Percentiles rank a stretch among this genome's conserved stretches.
Conservation (phyloP, 192 early-diverging fungal species). For the Obelidium mucronatum region DNA sequence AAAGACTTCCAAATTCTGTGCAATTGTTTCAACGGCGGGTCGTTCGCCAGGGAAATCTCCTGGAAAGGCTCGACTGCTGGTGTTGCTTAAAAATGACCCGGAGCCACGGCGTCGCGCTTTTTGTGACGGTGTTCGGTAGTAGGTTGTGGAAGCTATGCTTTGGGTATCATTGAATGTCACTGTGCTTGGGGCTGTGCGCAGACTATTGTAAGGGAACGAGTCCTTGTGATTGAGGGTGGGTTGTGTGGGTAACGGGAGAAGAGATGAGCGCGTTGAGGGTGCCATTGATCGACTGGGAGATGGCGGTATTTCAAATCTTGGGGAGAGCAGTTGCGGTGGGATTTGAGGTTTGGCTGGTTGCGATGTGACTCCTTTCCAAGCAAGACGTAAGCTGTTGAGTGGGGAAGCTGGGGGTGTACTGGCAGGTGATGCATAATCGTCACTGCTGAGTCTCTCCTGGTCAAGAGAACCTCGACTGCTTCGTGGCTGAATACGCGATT, state of each 20-base stretch:
- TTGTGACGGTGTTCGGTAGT: background rate
- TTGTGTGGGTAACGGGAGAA: background rate
- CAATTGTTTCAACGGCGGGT: conserved; percentile 91
- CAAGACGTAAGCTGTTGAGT: too few species aligned
- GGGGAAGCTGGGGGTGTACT: too few species aligned
- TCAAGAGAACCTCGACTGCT: too few species aligned
- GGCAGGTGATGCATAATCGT: too few species aligned
- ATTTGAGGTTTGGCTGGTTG: background rate
- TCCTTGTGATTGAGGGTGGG: background rate
- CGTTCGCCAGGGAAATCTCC: conserved; percentile 97
- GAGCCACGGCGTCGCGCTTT: background rate
- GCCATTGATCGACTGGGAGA: too few species aligned
- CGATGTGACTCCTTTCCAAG: too few species aligned
- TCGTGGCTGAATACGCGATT: too few species aligned
- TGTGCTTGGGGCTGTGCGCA: background rate
- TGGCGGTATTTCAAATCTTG: too few species aligned
- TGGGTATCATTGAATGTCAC: background rate
- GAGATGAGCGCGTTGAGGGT: too few species aligned
- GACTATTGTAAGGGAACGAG: too few species aligned
- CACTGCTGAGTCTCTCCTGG: too few species aligned
- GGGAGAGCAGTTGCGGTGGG: background rate
- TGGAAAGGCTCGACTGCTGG: conserved; percentile 69
- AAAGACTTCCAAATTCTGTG: conserved; percentile 86
- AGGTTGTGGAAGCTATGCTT: background rate
- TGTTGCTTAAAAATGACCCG: conserved; percentile 35